Conservation (phyloP, 1,139 yeast species). For the Groenewaldozyma auringiensis region DNA sequence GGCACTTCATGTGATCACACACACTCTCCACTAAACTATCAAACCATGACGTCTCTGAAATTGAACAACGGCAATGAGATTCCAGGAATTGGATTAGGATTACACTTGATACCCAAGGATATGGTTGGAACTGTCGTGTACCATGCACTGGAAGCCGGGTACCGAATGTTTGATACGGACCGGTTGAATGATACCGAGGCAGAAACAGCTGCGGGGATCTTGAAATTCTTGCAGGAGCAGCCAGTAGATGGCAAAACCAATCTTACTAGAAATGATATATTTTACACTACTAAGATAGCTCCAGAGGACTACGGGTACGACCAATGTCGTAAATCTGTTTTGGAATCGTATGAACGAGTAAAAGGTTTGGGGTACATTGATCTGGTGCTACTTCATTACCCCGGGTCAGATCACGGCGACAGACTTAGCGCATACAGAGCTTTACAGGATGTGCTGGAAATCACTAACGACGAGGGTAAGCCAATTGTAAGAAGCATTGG, state of each 20-base stretch:
- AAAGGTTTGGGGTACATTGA: slow-evolving; percentile 45
- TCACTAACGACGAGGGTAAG: slow-evolving; percentile 12
- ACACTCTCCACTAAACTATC: too few species aligned
- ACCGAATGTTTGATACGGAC: slow-evolving; percentile 64
- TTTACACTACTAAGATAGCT: slow-evolving; percentile 66
- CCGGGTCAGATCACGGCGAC: slow-evolving; percentile 24
- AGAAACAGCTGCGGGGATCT: slow-evolving; percentile 45
- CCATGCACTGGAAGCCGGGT: slow-evolving; percentile 52
- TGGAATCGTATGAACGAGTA: slow-evolving; percentile 43
- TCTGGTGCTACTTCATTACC: slow-evolving; percentile 36
- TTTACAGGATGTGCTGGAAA: slow-evolving; percentile 33
- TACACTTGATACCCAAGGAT: slow-evolving; percentile 42
- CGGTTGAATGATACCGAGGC: slow-evolving; percentile 49
- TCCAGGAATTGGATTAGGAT: slow-evolving; percentile 57
- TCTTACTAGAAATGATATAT: slow-evolving; percentile 46
- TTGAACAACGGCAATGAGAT: slow-evolving; percentile 31
- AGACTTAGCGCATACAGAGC: slow-evolving; percentile 38
- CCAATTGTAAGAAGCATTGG: slow-evolving; percentile 36
- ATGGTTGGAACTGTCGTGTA: slow-evolving; percentile 35
- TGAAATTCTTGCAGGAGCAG: slow-evolving; percentile 35
- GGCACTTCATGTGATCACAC: too few species aligned
- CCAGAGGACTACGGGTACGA: slow-evolving; percentile 50
- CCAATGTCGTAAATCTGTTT: slow-evolving; percentile 46
- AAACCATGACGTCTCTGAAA: too few species aligned
- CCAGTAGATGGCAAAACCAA: too few species aligned